These are phyloP conservation scores for Colletotrichum kahawae DNA, from an alignment of 2,329 filamentous ascomycete genomes.

Conservation along the genomic window DNA sequence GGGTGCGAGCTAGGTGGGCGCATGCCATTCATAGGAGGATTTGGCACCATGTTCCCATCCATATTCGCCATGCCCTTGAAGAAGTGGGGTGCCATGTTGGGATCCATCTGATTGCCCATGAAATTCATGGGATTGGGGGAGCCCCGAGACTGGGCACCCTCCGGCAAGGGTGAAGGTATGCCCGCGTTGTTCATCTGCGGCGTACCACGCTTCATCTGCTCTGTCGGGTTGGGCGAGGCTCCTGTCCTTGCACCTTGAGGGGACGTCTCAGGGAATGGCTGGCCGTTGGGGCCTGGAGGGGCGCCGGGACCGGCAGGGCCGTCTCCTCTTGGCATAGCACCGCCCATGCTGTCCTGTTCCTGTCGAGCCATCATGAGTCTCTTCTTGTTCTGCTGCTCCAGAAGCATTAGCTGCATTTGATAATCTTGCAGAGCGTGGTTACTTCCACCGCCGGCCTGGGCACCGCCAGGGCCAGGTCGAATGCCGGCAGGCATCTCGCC, in stretches of 20 bases:
- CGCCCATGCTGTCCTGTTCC: constrained; percentile 70
- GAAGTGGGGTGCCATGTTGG: constrained; percentile 63
- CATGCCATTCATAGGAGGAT: constrained; percentile 68
- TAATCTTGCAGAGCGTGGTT: constrained; percentile 87
- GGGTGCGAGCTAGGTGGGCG: constrained; percentile 74
- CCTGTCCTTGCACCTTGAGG: constrained; percentile 72
- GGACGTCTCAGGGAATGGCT: constrained; percentile 71
- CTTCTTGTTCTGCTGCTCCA: constrained; percentile 90
- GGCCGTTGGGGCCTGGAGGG: constrained; percentile 61
- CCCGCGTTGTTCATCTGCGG: constrained; percentile 74
- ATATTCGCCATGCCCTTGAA: constrained; percentile 60
- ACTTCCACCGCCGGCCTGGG: constrained; percentile 58
- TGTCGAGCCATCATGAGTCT: constrained; percentile 82
- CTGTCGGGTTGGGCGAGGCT: constrained; percentile 77
- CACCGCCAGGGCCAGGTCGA: constrained; percentile 56
- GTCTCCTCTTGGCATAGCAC: constrained; percentile 52
- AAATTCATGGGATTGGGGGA: constrained; percentile 71
- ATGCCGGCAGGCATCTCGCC: constrained; percentile 67
- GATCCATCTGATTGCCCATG: constrained; percentile 67
- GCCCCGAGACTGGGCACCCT: constrained; percentile 68
- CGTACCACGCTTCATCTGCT: constrained; percentile 80
- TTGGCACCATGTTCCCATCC: constrained; percentile 58
- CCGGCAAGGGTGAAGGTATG: constrained; percentile 74
- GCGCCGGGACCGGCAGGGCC: constrained; percentile 58
- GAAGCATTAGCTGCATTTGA: constrained; percentile 86